Evolutionary conservation across 202 grass and related monocot species (phyloP).

Genomic region (Digitaria exilis): DNA sequence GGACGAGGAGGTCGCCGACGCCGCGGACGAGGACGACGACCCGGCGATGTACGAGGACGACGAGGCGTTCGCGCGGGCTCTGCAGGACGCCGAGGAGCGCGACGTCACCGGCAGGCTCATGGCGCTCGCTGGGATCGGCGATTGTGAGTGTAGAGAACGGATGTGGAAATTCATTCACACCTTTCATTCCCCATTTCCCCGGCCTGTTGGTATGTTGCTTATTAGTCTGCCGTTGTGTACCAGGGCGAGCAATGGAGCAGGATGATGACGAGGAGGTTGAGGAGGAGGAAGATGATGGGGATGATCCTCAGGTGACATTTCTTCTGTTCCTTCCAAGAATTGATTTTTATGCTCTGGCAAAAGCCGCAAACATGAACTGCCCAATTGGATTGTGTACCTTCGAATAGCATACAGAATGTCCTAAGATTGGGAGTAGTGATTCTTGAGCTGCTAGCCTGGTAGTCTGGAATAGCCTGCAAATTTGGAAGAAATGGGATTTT

Average conservation of each 20-base stretch:
- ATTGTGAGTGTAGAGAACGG: constrained; percentile 35
- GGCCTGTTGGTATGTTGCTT: background rate
- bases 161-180: background rate
- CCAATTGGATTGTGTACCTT: too few relatives aligned
- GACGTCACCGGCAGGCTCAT: constrained; percentile 74
- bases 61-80: constrained; percentile 73
- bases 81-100: constrained; percentile 72
- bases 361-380: background rate
- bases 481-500: background rate
- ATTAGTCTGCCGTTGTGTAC: background rate
- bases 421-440: too few relatives aligned
- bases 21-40: constrained; percentile 46
- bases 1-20: constrained; percentile 32
- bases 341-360: background rate
- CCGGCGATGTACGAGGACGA: constrained; percentile 56
- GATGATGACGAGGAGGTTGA: constrained; percentile 46
- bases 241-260: constrained; percentile 68
- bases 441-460: too few relatives aligned
- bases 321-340: background rate
- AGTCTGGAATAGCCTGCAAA: background rate
- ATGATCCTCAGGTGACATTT: constrained; percentile 55
- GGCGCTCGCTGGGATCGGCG: constrained; percentile 69
- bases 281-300: constrained; percentile 22
- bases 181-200: too few relatives aligned
- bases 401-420: too few relatives aligned